phyloP scores from a whole-genome alignment of 139 green algal genomes.

The Astrephomene gubernaculifera region DNA sequence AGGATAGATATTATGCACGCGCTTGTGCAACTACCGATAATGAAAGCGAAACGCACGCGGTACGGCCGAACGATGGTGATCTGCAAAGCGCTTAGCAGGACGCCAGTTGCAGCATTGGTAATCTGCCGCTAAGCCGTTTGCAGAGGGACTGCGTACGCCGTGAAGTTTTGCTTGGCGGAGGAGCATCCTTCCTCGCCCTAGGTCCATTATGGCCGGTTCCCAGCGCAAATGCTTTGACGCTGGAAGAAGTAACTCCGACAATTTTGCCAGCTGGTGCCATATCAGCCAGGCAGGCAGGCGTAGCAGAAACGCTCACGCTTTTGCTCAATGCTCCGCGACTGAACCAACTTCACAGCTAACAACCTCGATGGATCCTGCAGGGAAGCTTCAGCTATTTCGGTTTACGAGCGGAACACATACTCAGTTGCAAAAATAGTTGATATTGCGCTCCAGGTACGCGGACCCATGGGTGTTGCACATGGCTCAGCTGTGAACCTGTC shows the following conservation, averaged over 20 bases:
- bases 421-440: conserved; percentile 83
- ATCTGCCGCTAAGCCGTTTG: background rate
- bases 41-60: too few relatives aligned
- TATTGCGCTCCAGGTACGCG: conserved; percentile 63
- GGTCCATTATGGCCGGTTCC: background rate
- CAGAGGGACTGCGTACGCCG: background rate
- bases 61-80: too few relatives aligned
- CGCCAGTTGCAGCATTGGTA: too few relatives aligned
- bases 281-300: too few relatives aligned
- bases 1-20: too few relatives aligned
- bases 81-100: too few relatives aligned
- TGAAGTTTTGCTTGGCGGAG: background rate
- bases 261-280: too few relatives aligned
- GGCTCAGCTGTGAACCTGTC: background rate
- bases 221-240: conserved; percentile 15
- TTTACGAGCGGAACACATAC: conserved; percentile 70
- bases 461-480: background rate
- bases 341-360: too few relatives aligned
- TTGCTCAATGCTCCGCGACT: too few relatives aligned
- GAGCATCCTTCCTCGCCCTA: background rate
- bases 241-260: conserved; percentile 45
- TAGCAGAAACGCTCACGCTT: too few relatives aligned
- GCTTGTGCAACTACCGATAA: too few relatives aligned
- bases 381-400: conserved; percentile 68
- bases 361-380: too few relatives aligned